phyloP scores from a whole-genome alignment of 2,329 filamentous ascomycete genomes.

The Incumbomyces lentus region DNA sequence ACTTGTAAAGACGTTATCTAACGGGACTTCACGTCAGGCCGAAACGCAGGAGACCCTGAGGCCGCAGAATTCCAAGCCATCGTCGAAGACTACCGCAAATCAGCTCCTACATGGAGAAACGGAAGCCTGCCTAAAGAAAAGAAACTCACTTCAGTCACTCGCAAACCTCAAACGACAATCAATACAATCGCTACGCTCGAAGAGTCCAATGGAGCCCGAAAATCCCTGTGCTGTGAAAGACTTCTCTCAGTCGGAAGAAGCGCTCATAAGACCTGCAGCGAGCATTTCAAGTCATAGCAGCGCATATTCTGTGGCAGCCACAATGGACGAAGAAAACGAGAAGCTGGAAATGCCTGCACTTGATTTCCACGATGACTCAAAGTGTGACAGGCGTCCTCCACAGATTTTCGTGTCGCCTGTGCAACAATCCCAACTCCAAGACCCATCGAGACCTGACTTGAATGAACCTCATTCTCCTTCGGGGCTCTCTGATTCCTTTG shows the following conservation, averaged over 20 bases:
- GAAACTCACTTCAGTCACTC: background rate
- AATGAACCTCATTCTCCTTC: conserved; percentile 4
- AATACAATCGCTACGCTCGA: conserved; percentile 10
- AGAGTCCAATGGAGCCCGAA: background rate
- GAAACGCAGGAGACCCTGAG: background rate
- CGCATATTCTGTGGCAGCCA: conserved; percentile 20
- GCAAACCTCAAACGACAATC: conserved; percentile 10
- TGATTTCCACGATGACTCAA: conserved; percentile 16
- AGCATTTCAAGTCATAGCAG: conserved; percentile 10
- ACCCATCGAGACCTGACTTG: background rate
- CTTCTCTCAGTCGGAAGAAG: conserved; percentile 13
- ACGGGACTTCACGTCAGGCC: background rate
- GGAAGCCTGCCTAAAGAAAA: background rate
- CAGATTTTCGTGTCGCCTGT: conserved; percentile 16
- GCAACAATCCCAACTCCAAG: background rate
- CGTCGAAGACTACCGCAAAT: conserved; percentile 3
- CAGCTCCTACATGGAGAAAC: background rate
- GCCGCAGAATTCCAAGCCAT: conserved; percentile 3
- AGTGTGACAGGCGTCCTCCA: conserved; percentile 23
- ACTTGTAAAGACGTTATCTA: background rate
- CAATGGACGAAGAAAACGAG: conserved; percentile 18
- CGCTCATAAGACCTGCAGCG: conserved; percentile 10
- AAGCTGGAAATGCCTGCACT: conserved; percentile 10
- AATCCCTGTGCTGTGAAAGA: background rate
- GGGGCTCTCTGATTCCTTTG: conserved; percentile 3